A percentile compares a stretch with the other conserved stretches of the same genome.
phyloP scores from a whole-genome alignment of 306 rosid genomes.

The Vigna nakashimae region DNA sequence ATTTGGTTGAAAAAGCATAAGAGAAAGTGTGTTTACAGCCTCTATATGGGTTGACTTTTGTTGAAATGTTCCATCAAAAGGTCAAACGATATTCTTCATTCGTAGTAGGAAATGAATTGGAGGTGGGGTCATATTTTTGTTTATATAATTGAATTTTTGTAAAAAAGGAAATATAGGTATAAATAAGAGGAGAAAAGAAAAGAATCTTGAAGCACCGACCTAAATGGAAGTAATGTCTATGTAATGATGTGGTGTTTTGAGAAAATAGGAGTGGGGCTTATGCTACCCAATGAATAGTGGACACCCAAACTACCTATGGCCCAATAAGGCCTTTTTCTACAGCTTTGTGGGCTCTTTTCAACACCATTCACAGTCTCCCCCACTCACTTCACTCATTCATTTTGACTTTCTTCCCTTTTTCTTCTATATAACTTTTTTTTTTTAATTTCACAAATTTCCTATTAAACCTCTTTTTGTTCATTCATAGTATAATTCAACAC shows the following conservation, averaged over 20 bases:
- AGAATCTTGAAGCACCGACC: conserved; percentile 53
- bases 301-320: conserved; percentile 45
- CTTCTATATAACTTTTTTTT: background rate
- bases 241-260: conserved; percentile 42
- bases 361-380: conserved; percentile 52
- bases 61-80: background rate
- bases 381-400: conserved; percentile 48
- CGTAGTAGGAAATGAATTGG: background rate
- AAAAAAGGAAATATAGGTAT: background rate
- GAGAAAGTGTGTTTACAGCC: background rate
- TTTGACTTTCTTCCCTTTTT: conserved; percentile 35
- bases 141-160: too few relatives aligned
- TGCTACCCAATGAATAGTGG: conserved; percentile 37
- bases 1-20: background rate
- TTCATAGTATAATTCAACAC: too few relatives aligned
- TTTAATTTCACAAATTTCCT: too few relatives aligned
- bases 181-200: conserved; percentile 46
- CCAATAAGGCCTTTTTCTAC: conserved; percentile 38
- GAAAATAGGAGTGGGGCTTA: conserved; percentile 37
- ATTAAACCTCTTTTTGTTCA: too few relatives aligned
- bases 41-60: background rate
- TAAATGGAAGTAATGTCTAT: conserved; percentile 6
- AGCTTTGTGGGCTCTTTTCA: conserved; percentile 45
- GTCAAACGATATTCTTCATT: background rate
- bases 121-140: too few relatives aligned